A percentile compares a stretch with the other conserved stretches of the same genome.
Evolutionary conservation across 805 yeast species (phyloP).

Genomic region (Teunomyces stri): DNA sequence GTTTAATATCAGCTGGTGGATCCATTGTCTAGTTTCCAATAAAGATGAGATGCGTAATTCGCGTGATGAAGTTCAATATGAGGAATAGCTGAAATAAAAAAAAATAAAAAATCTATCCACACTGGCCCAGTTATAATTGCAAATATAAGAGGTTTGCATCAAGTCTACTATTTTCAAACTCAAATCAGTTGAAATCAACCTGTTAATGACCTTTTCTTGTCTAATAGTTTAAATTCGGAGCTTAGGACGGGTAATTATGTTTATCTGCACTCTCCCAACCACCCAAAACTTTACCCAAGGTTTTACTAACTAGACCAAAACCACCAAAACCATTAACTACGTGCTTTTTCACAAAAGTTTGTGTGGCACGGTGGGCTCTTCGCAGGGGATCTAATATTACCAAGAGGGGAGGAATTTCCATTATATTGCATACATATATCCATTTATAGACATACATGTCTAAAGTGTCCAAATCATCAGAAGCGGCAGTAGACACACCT

Average conservation of each 20-base stretch:
- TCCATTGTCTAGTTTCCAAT: neutral
- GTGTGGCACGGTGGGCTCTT: neutral
- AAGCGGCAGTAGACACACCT: neutral
- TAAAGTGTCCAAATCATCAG: neutral
- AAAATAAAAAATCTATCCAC: neutral
- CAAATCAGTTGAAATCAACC: too few relatives aligned
- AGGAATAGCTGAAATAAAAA: neutral
- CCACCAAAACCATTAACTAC: neutral
- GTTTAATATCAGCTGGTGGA: constrained; percentile 13
- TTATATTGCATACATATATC: too few relatives aligned
- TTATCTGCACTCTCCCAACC: constrained; percentile 1
- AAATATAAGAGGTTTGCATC: too few relatives aligned
- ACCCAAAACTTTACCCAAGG: neutral
- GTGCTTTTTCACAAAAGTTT: neutral
- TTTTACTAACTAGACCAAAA: neutral
- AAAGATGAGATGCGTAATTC: neutral
- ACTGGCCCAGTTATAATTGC: neutral
- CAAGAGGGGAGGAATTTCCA: too few relatives aligned
- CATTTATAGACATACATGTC: neutral
- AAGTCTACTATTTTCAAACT: too few relatives aligned
- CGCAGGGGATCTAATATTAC: neutral
- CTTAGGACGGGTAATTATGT: neutral
- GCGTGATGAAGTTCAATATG: neutral
- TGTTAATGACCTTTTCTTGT: neutral
- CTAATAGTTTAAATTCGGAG: neutral